phyloP scores from a whole-genome alignment of 106 monocot genomes.

The Allium cepa region DNA sequence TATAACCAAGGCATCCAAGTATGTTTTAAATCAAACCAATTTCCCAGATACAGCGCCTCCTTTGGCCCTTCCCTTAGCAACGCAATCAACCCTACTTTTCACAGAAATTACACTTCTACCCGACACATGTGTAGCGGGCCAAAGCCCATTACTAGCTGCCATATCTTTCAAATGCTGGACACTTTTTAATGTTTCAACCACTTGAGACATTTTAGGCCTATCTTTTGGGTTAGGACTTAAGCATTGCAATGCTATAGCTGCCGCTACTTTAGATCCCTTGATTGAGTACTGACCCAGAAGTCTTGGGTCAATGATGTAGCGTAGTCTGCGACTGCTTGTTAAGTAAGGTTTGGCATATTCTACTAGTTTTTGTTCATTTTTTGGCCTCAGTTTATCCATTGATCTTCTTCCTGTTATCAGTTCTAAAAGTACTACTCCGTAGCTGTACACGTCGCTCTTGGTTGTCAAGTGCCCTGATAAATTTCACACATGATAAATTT shows the following conservation, averaged over 20 bases:
- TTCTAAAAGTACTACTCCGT: conserved; percentile 75
- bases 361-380: conserved; percentile 75
- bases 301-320: conserved; percentile 74
- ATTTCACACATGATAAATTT: not conserved
- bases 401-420: conserved; percentile 72
- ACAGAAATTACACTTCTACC: conserved; percentile 40
- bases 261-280: conserved; percentile 49
- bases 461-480: conserved; percentile 63
- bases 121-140: conserved; percentile 27
- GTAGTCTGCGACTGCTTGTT: conserved; percentile 41
- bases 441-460: conserved; percentile 88
- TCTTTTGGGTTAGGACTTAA: conserved; percentile 67
- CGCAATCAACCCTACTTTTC: conserved; percentile 24
- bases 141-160: conserved; percentile 34
- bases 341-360: conserved; percentile 76
- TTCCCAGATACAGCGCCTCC: conserved; percentile 1
- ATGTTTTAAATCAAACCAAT: conserved; percentile 1
- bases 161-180: conserved; percentile 54
- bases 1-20: not conserved
- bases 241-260: conserved; percentile 55
- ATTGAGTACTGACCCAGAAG: conserved; percentile 77
- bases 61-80: conserved; percentile 13
- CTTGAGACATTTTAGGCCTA: conserved; percentile 58
- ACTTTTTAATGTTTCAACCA: conserved; percentile 43
- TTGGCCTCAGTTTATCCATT: conserved; percentile 55